These are phyloP conservation scores for Penicillium bovifimosum DNA, from an alignment of 495 filamentous ascomycete genomes.

Conservation along the genomic window DNA sequence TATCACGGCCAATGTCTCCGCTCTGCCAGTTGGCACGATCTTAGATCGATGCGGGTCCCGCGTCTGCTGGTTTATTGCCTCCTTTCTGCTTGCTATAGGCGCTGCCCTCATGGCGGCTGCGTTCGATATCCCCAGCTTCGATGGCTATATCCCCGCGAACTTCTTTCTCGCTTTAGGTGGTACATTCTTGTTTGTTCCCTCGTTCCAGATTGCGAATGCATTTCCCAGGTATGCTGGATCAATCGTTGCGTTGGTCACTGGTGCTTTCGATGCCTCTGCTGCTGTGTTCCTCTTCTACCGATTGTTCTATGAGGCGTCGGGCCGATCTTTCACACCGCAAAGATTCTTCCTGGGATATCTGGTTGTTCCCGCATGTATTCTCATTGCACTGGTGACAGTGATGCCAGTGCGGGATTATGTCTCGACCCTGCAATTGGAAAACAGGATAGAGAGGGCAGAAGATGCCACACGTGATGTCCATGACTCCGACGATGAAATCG, in stretches of 20 bases:
- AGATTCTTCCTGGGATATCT: slow-evolving; percentile 63
- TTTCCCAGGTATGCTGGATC: slow-evolving; percentile 61
- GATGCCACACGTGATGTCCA: slow-evolving; percentile 46
- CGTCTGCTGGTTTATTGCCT: slow-evolving; percentile 50
- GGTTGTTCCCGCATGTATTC: slow-evolving; percentile 50
- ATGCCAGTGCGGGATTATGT: slow-evolving; percentile 62
- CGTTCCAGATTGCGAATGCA: slow-evolving; percentile 66
- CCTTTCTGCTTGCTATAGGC: slow-evolving; percentile 51
- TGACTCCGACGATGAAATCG: slow-evolving; percentile 53
- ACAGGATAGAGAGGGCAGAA: slow-evolving; percentile 57
- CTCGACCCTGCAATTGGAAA: slow-evolving; percentile 52
- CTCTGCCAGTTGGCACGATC: slow-evolving; percentile 66
- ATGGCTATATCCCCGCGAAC: slow-evolving; percentile 60
- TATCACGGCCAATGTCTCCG: slow-evolving; percentile 75
- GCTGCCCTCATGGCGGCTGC: slow-evolving; percentile 55
- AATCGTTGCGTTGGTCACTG: slow-evolving; percentile 63
- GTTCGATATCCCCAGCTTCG: slow-evolving; percentile 46
- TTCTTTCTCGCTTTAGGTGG: slow-evolving; percentile 62
- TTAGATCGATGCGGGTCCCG: slow-evolving; percentile 64
- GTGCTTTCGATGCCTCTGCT: slow-evolving; percentile 66
- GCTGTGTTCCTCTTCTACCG: slow-evolving; percentile 64
- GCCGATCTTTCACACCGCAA: slow-evolving; percentile 46
- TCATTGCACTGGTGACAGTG: slow-evolving; percentile 50
- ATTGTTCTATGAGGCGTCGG: slow-evolving; percentile 49
- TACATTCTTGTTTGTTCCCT: slow-evolving; percentile 65